These are phyloP conservation scores for Capronia americana DNA, from an alignment of 2,329 filamentous ascomycete genomes.

Conservation along the genomic window DNA sequence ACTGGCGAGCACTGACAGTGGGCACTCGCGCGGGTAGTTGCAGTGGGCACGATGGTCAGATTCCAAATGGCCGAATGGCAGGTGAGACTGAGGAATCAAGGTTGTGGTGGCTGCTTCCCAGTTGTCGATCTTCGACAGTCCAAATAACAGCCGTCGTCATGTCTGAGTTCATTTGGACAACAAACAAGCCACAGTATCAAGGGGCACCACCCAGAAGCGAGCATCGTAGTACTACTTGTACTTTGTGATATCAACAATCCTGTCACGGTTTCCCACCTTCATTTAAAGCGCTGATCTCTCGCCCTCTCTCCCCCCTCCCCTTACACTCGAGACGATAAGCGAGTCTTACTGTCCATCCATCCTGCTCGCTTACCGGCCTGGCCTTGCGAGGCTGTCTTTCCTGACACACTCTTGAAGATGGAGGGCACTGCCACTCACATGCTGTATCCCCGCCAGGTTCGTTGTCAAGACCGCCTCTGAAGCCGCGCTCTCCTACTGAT, in stretches of 20 bases:
- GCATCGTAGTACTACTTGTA: background rate
- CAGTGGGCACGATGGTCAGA: slow-evolving; percentile 1
- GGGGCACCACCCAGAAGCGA: background rate
- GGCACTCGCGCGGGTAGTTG: background rate
- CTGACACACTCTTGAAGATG: slow-evolving; percentile 4
- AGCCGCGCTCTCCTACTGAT: background rate
- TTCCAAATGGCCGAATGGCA: slow-evolving; percentile 10
- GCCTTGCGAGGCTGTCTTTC: slow-evolving; percentile 10
- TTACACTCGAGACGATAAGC: slow-evolving; percentile 2
- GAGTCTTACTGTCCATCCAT: slow-evolving; percentile 1
- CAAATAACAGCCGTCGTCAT: slow-evolving; percentile 15
- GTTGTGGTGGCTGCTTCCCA: too few species aligned
- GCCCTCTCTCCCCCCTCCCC: background rate
- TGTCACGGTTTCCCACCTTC: background rate
- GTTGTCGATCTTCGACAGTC: background rate
- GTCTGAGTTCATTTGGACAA: slow-evolving; percentile 9
- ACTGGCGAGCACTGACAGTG: background rate
- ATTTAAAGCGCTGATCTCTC: background rate
- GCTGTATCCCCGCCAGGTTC: slow-evolving; percentile 32
- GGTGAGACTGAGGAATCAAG: slow-evolving; percentile 7
- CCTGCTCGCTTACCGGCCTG: slow-evolving; percentile 1
- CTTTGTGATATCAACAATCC: background rate
- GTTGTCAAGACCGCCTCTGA: background rate
- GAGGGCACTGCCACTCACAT: slow-evolving; percentile 27
- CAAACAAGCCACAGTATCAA: slow-evolving; percentile 2